Percentiles rank a stretch among this genome's conserved stretches.
Conservation (phyloP, 768 basidiomycete genomes). For the Xerocomellus dryophilus region DNA sequence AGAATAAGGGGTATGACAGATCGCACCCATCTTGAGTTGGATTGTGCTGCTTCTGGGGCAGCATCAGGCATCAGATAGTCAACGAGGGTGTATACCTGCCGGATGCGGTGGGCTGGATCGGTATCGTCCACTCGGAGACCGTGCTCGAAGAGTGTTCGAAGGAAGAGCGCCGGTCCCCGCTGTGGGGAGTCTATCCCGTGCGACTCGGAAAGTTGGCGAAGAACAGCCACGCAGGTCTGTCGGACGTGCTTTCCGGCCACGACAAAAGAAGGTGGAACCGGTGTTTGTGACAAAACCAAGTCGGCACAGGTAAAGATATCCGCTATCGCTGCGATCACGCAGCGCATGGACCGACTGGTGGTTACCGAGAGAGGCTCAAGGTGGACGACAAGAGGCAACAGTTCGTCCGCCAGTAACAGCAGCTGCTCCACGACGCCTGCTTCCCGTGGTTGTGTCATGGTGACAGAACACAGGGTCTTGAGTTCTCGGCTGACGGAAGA, state of each 20-base stretch:
- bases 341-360: conserved; percentile 47
- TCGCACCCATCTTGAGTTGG: conserved; percentile 47
- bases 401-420: conserved; percentile 51
- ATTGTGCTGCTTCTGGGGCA: conserved; percentile 23
- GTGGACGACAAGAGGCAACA: conserved; percentile 48
- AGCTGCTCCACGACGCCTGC: conserved; percentile 50
- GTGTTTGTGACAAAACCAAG: conserved; percentile 40
- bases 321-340: conserved; percentile 42
- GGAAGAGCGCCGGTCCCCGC: conserved; percentile 47
- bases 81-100: conserved; percentile 55
- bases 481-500: conserved; percentile 51
- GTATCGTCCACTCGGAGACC: conserved; percentile 36
- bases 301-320: conserved; percentile 58
- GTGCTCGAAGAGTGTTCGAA: conserved; percentile 56
- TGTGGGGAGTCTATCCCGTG: conserved; percentile 34
- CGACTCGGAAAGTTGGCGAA: conserved; percentile 37
- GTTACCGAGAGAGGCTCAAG: conserved; percentile 49
- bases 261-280: conserved; percentile 25
- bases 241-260: conserved; percentile 39
- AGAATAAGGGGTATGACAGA: conserved; percentile 57
- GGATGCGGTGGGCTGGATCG: conserved; percentile 58
- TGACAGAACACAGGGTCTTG: conserved; percentile 47
- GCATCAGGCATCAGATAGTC: conserved; percentile 52
- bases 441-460: conserved; percentile 35
- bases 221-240: conserved; percentile 50